Conservation (phyloP, 257 asterid species). For the Nicotiana obtusifolia region DNA sequence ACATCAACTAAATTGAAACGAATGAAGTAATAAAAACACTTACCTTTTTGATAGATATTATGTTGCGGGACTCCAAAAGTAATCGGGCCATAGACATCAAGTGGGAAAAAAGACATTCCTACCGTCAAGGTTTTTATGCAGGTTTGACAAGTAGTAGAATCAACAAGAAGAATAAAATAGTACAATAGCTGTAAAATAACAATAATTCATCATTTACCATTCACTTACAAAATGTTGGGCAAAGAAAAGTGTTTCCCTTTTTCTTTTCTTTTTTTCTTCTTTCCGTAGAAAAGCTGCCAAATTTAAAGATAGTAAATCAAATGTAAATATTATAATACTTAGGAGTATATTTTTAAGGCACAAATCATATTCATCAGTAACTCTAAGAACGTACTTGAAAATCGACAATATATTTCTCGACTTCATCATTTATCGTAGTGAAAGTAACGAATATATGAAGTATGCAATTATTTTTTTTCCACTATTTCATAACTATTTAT, state of each 20-base stretch:
- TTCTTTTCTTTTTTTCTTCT: background rate
- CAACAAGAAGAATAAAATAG: no score
- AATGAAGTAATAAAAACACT: no score
- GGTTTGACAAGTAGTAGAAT: no score
- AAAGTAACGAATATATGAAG: background rate
- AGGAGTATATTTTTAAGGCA: background rate
- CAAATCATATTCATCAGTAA: no score
- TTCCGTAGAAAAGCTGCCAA: background rate
- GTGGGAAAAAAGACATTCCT: background rate
- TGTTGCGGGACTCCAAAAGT: no score
- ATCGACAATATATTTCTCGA: background rate
- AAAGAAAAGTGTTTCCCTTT: background rate
- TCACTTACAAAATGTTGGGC: background rate
- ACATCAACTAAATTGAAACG: no score
- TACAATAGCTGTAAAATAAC: no score
- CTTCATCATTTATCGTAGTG: background rate
- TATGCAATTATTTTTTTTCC: background rate
- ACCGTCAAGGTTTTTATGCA: background rate
- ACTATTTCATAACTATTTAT: background rate
- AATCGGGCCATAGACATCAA: no score
- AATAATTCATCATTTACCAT: no score
- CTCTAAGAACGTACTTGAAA: background rate
- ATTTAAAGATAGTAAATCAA: background rate
- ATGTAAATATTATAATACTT: background rate
- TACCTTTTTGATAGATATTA: no score